Evolutionary conservation across 2,329 filamentous ascomycete genomes (phyloP).

Genomic region (Penicillium sp.): DNA sequence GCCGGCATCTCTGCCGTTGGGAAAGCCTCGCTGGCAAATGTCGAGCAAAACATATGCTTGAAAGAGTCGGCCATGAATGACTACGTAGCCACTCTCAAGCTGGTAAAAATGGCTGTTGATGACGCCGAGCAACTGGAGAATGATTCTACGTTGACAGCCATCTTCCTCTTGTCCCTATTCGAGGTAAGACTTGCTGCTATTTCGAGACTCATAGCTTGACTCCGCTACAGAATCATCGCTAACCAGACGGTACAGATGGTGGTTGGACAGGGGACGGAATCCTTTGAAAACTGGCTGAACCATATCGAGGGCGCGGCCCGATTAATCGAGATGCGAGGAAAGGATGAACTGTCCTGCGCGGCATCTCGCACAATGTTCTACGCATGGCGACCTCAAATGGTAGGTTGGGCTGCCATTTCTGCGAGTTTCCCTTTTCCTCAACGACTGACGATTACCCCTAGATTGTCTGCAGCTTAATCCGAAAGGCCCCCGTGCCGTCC

Average conservation of each 20-base stretch:
- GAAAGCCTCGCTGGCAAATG: conserved; percentile 4
- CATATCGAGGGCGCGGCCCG: conserved; percentile 2
- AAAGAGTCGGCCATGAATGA: conserved; percentile 6
- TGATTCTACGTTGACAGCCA: conserved; percentile 3
- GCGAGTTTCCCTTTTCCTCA: too few species aligned
- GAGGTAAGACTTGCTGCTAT: conserved; percentile 1
- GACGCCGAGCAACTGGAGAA: conserved; percentile 2
- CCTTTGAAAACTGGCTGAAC: conserved; percentile 3
- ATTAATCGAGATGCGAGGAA: background rate
- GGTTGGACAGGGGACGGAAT: background rate
- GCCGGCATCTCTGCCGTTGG: conserved; percentile 4
- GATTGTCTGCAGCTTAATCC: background rate
- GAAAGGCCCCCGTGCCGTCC: conserved; percentile 1
- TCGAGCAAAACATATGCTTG: background rate
- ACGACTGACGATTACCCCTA: too few species aligned
- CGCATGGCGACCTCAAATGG: conserved; percentile 2
- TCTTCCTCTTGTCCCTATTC: conserved; percentile 5
- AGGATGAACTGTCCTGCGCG: background rate
- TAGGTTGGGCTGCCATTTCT: background rate
- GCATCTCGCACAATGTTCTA: conserved; percentile 4
- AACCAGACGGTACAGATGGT: background rate
- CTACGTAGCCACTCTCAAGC: conserved; percentile 1
- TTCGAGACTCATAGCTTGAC: too few species aligned
- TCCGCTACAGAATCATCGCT: too few species aligned
- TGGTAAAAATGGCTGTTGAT: conserved; percentile 1